Evolutionary conservation across 2,329 filamentous ascomycete species (phyloP).

Genomic region (Colletotrichum tanaceti): DNA sequence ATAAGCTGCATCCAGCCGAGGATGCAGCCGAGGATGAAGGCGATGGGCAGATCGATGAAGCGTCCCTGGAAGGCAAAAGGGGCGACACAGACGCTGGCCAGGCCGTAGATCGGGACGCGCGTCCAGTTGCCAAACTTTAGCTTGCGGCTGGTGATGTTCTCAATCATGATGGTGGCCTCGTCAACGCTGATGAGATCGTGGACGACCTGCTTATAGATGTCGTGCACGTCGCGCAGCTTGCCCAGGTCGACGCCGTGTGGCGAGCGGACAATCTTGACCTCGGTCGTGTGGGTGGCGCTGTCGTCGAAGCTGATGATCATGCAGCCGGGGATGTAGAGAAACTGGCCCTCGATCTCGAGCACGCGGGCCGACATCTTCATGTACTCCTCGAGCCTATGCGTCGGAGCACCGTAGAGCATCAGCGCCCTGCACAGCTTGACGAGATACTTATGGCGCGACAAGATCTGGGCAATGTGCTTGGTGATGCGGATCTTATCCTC

Average conservation of each 20-base stretch:
- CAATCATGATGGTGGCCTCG: constrained; percentile 72
- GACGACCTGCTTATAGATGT: constrained; percentile 85
- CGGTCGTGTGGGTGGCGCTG: constrained; percentile 77
- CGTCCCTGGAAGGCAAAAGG: constrained; percentile 84
- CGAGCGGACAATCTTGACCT: constrained; percentile 79
- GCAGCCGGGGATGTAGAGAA: constrained; percentile 88
- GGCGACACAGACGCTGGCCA: constrained; percentile 80
- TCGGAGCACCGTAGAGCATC: constrained; percentile 92
- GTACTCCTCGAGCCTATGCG: constrained; percentile 91
- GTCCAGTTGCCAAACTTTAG: constrained; percentile 63
- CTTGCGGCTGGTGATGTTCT: constrained; percentile 62
- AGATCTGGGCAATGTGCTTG: constrained; percentile 72
- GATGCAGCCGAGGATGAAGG: constrained; percentile 79
- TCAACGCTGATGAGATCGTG: constrained; percentile 80
- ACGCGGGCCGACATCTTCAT: constrained; percentile 91
- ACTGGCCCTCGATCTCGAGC: constrained; percentile 88
- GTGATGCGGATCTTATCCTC: constrained; percentile 59
- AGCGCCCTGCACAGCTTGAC: constrained; percentile 85
- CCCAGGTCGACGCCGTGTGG: constrained; percentile 78
- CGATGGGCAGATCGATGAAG: constrained; percentile 81
- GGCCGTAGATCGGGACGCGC: constrained; percentile 75
- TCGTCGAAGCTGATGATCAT: constrained; percentile 97
- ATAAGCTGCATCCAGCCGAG: constrained; percentile 81
- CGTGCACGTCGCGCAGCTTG: constrained; percentile 78
- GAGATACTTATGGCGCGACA: constrained; percentile 84